These are phyloP conservation scores for Raffaelea albimanens DNA, from an alignment of 2,329 filamentous ascomycete genomes.

Conservation along the genomic window DNA sequence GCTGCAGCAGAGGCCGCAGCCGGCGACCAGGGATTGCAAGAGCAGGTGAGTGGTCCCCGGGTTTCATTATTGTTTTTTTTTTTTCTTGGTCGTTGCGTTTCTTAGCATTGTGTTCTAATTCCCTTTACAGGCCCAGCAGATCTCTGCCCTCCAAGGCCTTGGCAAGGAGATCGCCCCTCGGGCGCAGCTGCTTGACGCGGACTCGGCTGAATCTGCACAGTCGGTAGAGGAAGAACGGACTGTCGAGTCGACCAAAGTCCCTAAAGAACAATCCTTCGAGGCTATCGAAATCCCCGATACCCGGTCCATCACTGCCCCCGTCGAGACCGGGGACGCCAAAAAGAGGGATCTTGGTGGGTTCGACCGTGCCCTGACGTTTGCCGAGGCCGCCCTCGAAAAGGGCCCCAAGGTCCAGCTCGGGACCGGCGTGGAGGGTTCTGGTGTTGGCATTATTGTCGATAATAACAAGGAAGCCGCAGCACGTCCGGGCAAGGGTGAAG, in stretches of 20 bases:
- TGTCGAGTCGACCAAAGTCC: no score
- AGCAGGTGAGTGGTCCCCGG: conserved; percentile 30
- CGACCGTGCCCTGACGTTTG: conserved; percentile 34
- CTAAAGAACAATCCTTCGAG: no score
- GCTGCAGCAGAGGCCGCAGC: conserved; percentile 13
- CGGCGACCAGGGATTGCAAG: conserved; percentile 22
- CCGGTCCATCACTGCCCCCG: background rate
- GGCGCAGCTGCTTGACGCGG: conserved; percentile 9
- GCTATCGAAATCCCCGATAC: no score
- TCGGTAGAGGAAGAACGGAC: no score
- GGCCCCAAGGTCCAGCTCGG: conserved; percentile 38
- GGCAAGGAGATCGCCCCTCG: conserved; percentile 40
- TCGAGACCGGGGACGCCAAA: conserved; percentile 15
- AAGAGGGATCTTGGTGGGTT: conserved; percentile 39
- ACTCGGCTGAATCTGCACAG: no score
- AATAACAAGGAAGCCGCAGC: conserved; percentile 17
- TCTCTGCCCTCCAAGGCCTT: conserved; percentile 35
- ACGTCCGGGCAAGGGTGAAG: background rate
- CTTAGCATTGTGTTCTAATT: background rate
- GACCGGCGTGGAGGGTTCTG: conserved; percentile 30
- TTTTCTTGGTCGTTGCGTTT: conserved; percentile 9
- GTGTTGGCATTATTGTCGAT: conserved; percentile 26
- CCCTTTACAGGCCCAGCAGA: conserved; percentile 25
- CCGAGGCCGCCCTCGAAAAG: conserved; percentile 34
- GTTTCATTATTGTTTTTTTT: no score